A percentile compares a stretch with the other conserved stretches of the same genome.
Evolutionary conservation across 495 filamentous ascomycete genomes (phyloP).

Genomic region (Trichoderma virens): DNA sequence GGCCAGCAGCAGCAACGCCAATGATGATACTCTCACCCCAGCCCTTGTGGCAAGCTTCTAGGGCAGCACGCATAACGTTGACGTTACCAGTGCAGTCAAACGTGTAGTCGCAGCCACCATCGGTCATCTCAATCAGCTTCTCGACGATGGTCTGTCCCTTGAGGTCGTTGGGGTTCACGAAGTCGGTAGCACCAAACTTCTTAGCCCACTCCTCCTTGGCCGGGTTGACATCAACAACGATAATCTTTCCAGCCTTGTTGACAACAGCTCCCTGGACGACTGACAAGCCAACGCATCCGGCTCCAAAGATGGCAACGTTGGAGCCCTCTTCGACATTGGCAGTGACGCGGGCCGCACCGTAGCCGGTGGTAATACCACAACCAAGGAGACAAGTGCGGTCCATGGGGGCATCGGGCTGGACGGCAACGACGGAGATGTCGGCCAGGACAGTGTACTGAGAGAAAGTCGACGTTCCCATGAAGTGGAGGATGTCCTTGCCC

Average conservation of each 20-base stretch:
- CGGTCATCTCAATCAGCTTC: slow-evolving; percentile 94
- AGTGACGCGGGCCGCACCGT: slow-evolving; percentile 89
- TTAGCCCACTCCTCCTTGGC: slow-evolving; percentile 82
- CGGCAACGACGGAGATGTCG: slow-evolving; percentile 94
- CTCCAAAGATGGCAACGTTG: slow-evolving; percentile 91
- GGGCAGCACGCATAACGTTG: slow-evolving; percentile 86
- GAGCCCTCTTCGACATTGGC: slow-evolving; percentile 83
- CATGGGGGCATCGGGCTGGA: slow-evolving; percentile 85
- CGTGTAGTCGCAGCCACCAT: slow-evolving; percentile 97
- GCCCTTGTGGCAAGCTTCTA: slow-evolving; percentile 98
- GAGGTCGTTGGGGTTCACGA: slow-evolving; percentile 85
- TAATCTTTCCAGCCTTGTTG: slow-evolving; percentile 80
- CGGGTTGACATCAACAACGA: slow-evolving; percentile 92
- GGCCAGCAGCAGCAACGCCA: slow-evolving; percentile 92
- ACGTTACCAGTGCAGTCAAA: slow-evolving; percentile 99
- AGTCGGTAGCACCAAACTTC: slow-evolving; percentile 95
- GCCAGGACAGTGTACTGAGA: slow-evolving; percentile 97
- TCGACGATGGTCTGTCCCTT: slow-evolving; percentile 75
- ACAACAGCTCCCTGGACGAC: slow-evolving; percentile 94
- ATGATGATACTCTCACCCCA: slow-evolving; percentile 99
- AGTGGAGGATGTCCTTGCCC: slow-evolving; percentile 90
- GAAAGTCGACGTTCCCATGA: slow-evolving; percentile 99
- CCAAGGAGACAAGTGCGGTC: slow-evolving; percentile 93
- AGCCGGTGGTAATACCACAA: slow-evolving; percentile 97
- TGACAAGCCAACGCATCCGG: slow-evolving; percentile 88